Evolutionary conservation across 2,329 filamentous ascomycete genomes (phyloP).

Genomic region (Tolypocladium sp.): DNA sequence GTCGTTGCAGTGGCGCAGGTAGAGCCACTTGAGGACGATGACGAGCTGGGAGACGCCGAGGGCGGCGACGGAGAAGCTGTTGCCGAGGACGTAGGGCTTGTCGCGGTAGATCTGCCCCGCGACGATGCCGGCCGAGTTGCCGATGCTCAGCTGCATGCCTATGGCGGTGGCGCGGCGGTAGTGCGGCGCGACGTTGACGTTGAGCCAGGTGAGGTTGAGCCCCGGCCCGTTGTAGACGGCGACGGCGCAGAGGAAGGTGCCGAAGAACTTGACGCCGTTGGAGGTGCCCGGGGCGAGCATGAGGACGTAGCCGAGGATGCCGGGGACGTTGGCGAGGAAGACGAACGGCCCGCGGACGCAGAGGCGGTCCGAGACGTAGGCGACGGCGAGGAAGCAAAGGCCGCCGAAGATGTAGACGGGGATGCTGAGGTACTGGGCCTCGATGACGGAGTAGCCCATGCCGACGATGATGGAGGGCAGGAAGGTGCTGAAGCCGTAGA

Average conservation of each 20-base stretch:
- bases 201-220: slow-evolving; percentile 36
- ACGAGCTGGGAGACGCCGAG: slow-evolving; percentile 22
- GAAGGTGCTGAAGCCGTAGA: slow-evolving; percentile 51
- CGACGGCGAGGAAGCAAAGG: slow-evolving; percentile 31
- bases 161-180: slow-evolving; percentile 36
- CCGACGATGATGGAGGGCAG: slow-evolving; percentile 44
- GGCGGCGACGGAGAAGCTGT: slow-evolving; percentile 14
- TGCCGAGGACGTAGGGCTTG: slow-evolving; percentile 21
- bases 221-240: slow-evolving; percentile 39
- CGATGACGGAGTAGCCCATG: slow-evolving; percentile 40
- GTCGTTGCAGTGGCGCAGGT: slow-evolving; percentile 33
- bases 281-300: slow-evolving; percentile 34
- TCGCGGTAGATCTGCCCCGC: slow-evolving; percentile 26
- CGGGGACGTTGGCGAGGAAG: slow-evolving; percentile 43
- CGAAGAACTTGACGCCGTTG: slow-evolving; percentile 39
- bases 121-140: slow-evolving; percentile 36
- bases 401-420: slow-evolving; percentile 46
- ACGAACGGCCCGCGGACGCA: slow-evolving; percentile 33
- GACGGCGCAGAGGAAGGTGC: slow-evolving; percentile 36
- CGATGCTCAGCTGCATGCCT: slow-evolving; percentile 34
- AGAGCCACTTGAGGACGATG: slow-evolving; percentile 29
- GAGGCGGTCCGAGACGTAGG: slow-evolving; percentile 35
- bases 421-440: slow-evolving; percentile 44
- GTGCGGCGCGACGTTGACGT: slow-evolving; percentile 34
- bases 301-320: slow-evolving; percentile 39